Base-by-base conservation (phyloP, 225 moss, liverwort and hornwort species). In the Sphagnum contortum region DNA sequence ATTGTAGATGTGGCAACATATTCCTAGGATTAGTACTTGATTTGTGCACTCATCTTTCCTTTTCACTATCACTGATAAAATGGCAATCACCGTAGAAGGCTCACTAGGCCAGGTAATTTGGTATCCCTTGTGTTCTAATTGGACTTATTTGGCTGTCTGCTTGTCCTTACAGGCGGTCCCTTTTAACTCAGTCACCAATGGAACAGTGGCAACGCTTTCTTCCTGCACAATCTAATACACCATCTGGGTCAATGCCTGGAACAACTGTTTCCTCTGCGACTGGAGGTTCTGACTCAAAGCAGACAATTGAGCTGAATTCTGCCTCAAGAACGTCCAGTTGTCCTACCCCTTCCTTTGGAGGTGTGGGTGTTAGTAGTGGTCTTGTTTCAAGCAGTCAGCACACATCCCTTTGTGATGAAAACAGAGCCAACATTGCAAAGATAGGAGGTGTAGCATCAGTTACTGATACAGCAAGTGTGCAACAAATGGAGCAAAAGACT, bases 121-220 rank as follows among this genome's bases (percentile, higher is more conserved):
- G 66, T 29, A 52, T 44, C 8, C 11, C 12, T 13, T 6, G 8
- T 6, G 48, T 9, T 64, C 63, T 14, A 8, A 48, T 10, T 49
- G 29, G 63, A 64, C 4, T 10, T 4, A 10, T 51, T 55, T 49
- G 47, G 14, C 9, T 51, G 12, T 62, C 53, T 68, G 6, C 48
- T 58, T 61, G 66, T 50, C 72, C 59, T 65, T 71, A 64, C 71
- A 86, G 86, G 44, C 83, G 80, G 64, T 86, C 86, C 29, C 69
- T 86, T 63, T 71, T 86, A 66, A 83, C 86, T 3, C 86, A 82
- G 54, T 86, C 86, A 64, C 86, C 86, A 60, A 62, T 69, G 63
- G 61, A 63, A 45, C 71, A 73, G 59, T 74, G 45, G 62, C 29
- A 29, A 29, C 29, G 29, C 29, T 29, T 29, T 44, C 63, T 59